Conservation (phyloP, 179 eudicot genomes). For the Silene noctiflora region DNA sequence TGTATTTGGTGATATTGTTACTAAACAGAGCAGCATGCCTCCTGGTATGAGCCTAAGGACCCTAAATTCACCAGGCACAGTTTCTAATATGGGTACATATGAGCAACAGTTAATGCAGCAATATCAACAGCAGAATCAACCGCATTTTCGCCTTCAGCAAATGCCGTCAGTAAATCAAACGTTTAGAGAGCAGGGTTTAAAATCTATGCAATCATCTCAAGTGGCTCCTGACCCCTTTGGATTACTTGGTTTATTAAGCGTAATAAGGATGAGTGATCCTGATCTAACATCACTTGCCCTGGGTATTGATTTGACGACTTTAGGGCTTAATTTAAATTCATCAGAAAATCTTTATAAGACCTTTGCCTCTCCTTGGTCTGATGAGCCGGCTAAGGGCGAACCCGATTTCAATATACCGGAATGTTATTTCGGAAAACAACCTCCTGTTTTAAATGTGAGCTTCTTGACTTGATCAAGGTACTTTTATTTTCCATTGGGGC, state of each 20-base stretch:
- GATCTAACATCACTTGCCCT: slow-evolving; percentile 82
- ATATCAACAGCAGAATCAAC: slow-evolving; percentile 70
- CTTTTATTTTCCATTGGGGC: neutral
- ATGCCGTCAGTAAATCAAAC: slow-evolving; percentile 60
- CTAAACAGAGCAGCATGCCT: slow-evolving; percentile 5
- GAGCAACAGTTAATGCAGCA: slow-evolving; percentile 80
- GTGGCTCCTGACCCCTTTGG: slow-evolving; percentile 73
- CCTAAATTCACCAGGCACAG: slow-evolving; percentile 48
- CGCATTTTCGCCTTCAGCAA: slow-evolving; percentile 78
- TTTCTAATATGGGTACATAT: slow-evolving; percentile 60
- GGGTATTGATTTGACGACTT: slow-evolving; percentile 78
- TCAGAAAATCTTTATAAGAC: slow-evolving; percentile 75
- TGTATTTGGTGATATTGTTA: slow-evolving; percentile 7
- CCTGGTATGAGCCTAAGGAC: slow-evolving; percentile 35
- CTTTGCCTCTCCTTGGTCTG: slow-evolving; percentile 89
- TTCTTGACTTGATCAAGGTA: neutral
- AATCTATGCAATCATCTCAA: slow-evolving; percentile 63
- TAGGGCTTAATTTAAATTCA: slow-evolving; percentile 80
- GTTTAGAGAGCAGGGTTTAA: slow-evolving; percentile 70
- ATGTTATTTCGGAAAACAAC: slow-evolving; percentile 66
- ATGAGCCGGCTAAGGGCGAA: slow-evolving; percentile 86
- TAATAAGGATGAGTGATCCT: slow-evolving; percentile 78
- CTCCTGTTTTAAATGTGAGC: slow-evolving; percentile 70
- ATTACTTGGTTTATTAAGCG: slow-evolving; percentile 73
- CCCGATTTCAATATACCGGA: slow-evolving; percentile 77